Conservation (phyloP, 2,329 filamentous ascomycete species). For the Lasiodiplodia sp. region DNA sequence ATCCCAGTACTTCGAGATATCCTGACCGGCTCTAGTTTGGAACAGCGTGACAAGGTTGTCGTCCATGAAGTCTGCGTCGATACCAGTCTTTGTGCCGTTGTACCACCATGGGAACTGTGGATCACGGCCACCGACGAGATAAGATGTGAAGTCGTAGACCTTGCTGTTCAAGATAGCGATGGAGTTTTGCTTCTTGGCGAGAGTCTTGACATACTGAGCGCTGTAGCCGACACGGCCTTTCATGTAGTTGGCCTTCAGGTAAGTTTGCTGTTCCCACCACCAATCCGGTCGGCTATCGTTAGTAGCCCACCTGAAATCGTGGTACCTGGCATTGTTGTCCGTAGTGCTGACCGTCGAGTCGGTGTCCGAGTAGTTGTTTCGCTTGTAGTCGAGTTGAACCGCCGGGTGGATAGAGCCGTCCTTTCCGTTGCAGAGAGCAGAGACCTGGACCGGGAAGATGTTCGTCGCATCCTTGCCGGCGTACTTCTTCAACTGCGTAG, state of each 20-base stretch:
- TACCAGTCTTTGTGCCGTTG: slow-evolving; percentile 21
- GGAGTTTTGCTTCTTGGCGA: slow-evolving; percentile 69
- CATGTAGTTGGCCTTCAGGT: slow-evolving; percentile 78
- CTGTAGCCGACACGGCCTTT: slow-evolving; percentile 90
- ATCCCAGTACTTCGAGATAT: slow-evolving; percentile 86
- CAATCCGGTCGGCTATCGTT: slow-evolving; percentile 87
- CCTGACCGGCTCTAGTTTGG: slow-evolving; percentile 74
- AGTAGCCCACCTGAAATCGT: slow-evolving; percentile 88
- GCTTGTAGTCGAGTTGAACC: slow-evolving; percentile 85
- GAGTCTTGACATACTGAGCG: slow-evolving; percentile 73
- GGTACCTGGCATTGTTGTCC: slow-evolving; percentile 80
- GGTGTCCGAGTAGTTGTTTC: slow-evolving; percentile 75
- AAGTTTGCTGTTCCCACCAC: slow-evolving; percentile 88
- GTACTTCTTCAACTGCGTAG: slow-evolving; percentile 75
- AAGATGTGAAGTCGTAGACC: slow-evolving; percentile 90
- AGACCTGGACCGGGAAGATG: slow-evolving; percentile 94
- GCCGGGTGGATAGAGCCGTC: slow-evolving; percentile 71
- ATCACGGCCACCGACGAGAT: slow-evolving; percentile 75
- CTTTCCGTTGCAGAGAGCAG: slow-evolving; percentile 83
- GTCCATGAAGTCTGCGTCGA: slow-evolving; percentile 81
- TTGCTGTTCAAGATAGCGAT: slow-evolving; percentile 80
- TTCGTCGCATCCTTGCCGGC: slow-evolving; percentile 85
- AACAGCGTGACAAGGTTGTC: slow-evolving; percentile 77
- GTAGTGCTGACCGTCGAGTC: slow-evolving; percentile 68
- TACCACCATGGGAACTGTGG: slow-evolving; percentile 43